Base-by-base conservation (phyloP, 169 alveolate species). In the Cryptosporidium baileyi region DNA sequence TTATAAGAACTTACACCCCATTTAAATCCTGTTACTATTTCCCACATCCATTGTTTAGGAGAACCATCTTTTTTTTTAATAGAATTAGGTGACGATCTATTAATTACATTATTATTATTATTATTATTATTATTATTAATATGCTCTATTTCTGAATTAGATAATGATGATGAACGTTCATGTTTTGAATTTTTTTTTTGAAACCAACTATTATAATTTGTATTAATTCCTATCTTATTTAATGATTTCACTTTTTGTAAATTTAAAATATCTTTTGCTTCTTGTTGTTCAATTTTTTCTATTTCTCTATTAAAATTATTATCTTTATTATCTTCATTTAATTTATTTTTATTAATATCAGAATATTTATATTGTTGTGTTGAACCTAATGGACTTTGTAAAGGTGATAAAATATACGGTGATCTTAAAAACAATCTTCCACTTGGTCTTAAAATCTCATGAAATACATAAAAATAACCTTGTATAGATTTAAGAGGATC, bases 21-120 rank as follows among this genome's bases (percentile, higher is more conserved):
- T 41, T 51, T 74, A 36, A 74, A 36, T 19, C 85, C 85, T 17
- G 85, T 13, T 22, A 74, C 85, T 15, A 74, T 51, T 54, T 74
- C 85, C 85, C 85, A 74, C 67, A 74, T 57, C 85, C 85, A 74
- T 26, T 74, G 85, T 57, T 44, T 74, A 13, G 85, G 85, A n/a
- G 85, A 74, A 8, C 74, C 85, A 51, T 74, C 85, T 26, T 74
- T 74, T 17, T 54, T 74, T 32, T 59, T 74, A 51, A 19, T 28
- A 24, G 61, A 13, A n/a, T n/a, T n/a, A n/a, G n/a, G n/a, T 17
- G 30, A 9, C 47, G 41, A 13, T 61, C 52, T 15, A 40, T 61
- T 61, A 38, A 43, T 15, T 3, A 28, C 4, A 17, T 22, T 43
- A 15, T 54, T 38, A 22, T 34, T 22, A 28, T 40, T 54, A 6